Base-by-base conservation (phyloP, 2,329 filamentous ascomycete genomes). In the Hypoxylon sp. region DNA sequence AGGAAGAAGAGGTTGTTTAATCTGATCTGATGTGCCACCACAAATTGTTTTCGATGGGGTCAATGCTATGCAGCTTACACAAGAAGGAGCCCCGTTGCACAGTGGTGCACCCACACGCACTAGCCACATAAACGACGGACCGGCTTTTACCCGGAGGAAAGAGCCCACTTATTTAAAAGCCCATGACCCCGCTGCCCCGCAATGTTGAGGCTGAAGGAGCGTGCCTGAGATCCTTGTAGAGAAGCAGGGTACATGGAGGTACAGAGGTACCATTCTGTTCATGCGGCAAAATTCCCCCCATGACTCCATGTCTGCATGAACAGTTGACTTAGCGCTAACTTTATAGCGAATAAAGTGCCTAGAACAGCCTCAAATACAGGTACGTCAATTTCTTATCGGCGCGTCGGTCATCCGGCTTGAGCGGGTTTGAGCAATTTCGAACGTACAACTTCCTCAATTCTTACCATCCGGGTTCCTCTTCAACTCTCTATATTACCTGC, bases 341-440 rank as follows among this genome's bases (percentile, higher is more conserved):
- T 63, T 68, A 48, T 45, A 52, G 43, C 38, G 63, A 28, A 65
- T 49, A 61, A 34, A 51, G 50, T 43, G 43, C 23, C 19, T 50
- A 28, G 17, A 51, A 34, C 43, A 13, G 55, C 36, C 32, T 34
- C 21, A 38, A 57, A 41, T 50, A 50, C 28, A 19, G 1, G 4
- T 5, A 25, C 25, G 4, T 25, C 4, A 1, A 7, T 36, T 38
- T 30, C 25, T 34, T 45, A 66, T 65, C 49, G 34, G 41, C 21
- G 21, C 46, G 63, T 61, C 65, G 65, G 62, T 63, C 38, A 60
- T 25, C 38, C 51, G 55, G 51, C 23, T 63, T 70, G 65, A 64
- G 68, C 57, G 60, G 53, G 49, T 71, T 69, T 71, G 68, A 64
- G 68, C 57, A 19, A 68, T 66, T 70, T 68, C 60, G 50, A 63